Conservation (phyloP, 352 stramenopile genomes). For the Stramenopiles sp. region DNA sequence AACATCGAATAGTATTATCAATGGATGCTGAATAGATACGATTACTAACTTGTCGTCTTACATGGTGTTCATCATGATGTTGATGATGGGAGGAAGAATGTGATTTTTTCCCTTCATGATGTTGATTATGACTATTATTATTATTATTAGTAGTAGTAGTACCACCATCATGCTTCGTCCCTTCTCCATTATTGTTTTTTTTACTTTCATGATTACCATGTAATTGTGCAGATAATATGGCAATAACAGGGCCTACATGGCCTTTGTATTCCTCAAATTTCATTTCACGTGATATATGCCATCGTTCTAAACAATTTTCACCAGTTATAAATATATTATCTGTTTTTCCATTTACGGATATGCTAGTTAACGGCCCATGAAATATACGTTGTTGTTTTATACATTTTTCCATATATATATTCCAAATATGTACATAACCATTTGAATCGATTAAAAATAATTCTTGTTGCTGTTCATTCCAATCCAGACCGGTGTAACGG, state of each 20-base stretch:
- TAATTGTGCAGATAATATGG: slow-evolving; percentile 25
- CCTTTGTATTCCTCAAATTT: too few relatives aligned
- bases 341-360: too few relatives aligned
- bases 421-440: slow-evolving; percentile 36
- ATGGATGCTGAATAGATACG: slow-evolving; percentile 35
- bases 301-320: background rate
- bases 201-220: too few relatives aligned
- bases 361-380: slow-evolving; percentile 14
- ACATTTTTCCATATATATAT: slow-evolving; percentile 41
- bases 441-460: slow-evolving; percentile 34
- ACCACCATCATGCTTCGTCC: slow-evolving; percentile 34
- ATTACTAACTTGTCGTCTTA: too few relatives aligned
- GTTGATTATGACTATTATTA: too few relatives aligned
- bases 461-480: slow-evolving; percentile 26
- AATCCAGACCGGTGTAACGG: slow-evolving; percentile 36
- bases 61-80: too few relatives aligned
- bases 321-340: background rate
- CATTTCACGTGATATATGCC: background rate
- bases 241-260: slow-evolving; percentile 29
- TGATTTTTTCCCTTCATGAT: too few relatives aligned
- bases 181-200: too few relatives aligned
- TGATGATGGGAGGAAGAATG: too few relatives aligned
- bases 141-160: too few relatives aligned
- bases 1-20: slow-evolving; percentile 45
- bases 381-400: slow-evolving; percentile 26